Base-by-base conservation (phyloP, 75 land plant genomes). In the Picea glauca region DNA sequence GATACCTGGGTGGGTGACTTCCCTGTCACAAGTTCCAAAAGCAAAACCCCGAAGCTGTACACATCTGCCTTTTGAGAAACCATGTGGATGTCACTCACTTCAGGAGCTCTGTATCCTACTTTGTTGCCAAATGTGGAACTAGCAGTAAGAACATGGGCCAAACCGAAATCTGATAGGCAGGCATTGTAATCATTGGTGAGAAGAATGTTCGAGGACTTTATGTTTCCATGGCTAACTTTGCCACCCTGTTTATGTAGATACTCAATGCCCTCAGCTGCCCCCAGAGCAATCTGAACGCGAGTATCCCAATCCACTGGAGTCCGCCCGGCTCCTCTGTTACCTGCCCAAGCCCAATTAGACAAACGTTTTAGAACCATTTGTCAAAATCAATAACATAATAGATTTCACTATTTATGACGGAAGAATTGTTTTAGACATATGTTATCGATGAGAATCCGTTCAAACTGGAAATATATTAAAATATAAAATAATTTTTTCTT, bases 101-200 rank as follows among this genome's bases (percentile, higher is more conserved):
- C 98, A 1, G 98, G 98, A 1, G 98, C 96, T 50, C 94, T 86
- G 86, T 96, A 96, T 26, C 99, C 99, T 0, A 88, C 91, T 1
- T 84, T 88, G 20, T 88, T 81, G 62, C 80, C 78, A 12, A 92
- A 83, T 50, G 84, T 77, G 56, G 83, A 68, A 13, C 87, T 31
- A 46, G 78, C 20, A 50, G 79, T 82, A 73, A 89, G 88, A 67
- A 91, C 84, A 9, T 89, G 90, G 68, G 75, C 67, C 26, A 93
- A 82, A 31, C 93, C 90, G 78, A 75, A 93, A 73, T 93, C 96
- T 0, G 96, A 89, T 13, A 93, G 60, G 59, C 84, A 75, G 17
- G 91, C 88, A 56, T 83, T 84, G 17, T 40, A 58, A 33, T 87
- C 90, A 18, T 82, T 75, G 11, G 85, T 87, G 75, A 96, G 90